Base-by-base conservation (phyloP, 2,329 filamentous ascomycete genomes). In the Fusarium circinatum region DNA sequence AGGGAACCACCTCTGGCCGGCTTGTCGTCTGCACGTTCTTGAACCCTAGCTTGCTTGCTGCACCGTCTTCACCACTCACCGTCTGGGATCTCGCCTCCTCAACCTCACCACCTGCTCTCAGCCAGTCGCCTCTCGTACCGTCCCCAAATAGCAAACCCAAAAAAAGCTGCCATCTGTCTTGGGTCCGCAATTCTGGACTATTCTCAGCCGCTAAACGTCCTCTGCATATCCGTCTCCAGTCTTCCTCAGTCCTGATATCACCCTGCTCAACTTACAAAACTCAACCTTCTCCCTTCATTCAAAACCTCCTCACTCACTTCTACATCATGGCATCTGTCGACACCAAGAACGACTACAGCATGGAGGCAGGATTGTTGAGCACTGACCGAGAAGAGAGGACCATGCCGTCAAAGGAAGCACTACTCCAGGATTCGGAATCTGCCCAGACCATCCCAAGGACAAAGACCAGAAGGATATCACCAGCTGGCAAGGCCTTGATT, bases 351-450 rank as follows among this genome's bases (percentile, higher is more conserved):
- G 73, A 78, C 64, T 74, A 78, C 75, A 78, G 70, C 74, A 77
- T 78, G 76, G 77, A 78, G 73, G 75, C 77, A 66, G 77, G 77
- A 78, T 67, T 78, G 62, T 71, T 78, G 73, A 78, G 61, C 75
- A 78, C 69, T 67, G 65, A 75, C 67, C 68, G 66, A 78, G 75
- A 78, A 77, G 77, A 78, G 76, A 78, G 73, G 69, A 78, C 68
- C 61, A 76, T 78, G 74, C 70, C 63, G 48, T 67, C 69, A 49
- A 78, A 78, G 74, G 77, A 78, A 73, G 58, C 74, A 71, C 69
- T 68, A 62, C 63, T 74, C 71, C 74, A 71, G 76, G 76, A 78
- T 67, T 68, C 67, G 65, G 76, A 78, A 62, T 58, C 67, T 60
- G 60, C 69, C 72, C 68, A 67, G 32, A 56, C 67, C 57, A 55